Evolutionary conservation across 1,284 basidiomycete species (phyloP).

Genomic region (Melampsora americana): DNA sequence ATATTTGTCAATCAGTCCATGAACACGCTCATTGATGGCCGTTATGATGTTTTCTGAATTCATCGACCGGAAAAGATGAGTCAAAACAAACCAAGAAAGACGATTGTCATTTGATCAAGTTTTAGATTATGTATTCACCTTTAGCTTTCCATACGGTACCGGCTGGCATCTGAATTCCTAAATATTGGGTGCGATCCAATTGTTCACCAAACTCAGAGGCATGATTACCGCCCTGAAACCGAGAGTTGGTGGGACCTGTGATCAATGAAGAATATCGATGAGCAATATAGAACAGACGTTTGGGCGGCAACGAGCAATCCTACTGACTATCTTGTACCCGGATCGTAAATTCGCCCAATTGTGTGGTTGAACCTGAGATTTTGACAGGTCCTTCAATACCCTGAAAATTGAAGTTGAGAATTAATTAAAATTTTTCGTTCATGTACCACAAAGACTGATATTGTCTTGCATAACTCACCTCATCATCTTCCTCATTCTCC

Average conservation of each 20-base stretch:
- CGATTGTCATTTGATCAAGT: background rate
- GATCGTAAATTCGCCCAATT: constrained; percentile 76
- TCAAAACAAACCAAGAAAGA: background rate
- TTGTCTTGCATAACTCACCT: constrained; percentile 57
- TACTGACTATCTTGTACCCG: constrained; percentile 71
- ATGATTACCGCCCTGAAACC: constrained; percentile 61
- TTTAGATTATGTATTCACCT: constrained; percentile 58
- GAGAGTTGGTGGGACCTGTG: constrained; percentile 63
- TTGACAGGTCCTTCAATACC: constrained; percentile 68
- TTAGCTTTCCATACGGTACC: constrained; percentile 79
- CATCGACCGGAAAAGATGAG: background rate
- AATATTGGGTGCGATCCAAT: constrained; percentile 69
- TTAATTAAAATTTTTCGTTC: background rate
- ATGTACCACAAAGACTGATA: too few relatives aligned
- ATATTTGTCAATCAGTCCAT: constrained; percentile 62
- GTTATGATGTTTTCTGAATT: constrained; percentile 65
- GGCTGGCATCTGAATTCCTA: constrained; percentile 64
- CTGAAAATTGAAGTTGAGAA: constrained; percentile 57
- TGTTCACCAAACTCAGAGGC: constrained; percentile 64
- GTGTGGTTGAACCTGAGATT: constrained; percentile 68
- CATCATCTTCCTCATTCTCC: constrained; percentile 69
- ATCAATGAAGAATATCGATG: constrained; percentile 5
- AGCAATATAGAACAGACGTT: background rate
- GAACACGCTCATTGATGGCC: constrained; percentile 64
- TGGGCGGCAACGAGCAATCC: constrained; percentile 12